These are phyloP conservation scores for Chalciporus sp. DNA, from an alignment of 1,284 basidiomycete species.

Conservation along the genomic window DNA sequence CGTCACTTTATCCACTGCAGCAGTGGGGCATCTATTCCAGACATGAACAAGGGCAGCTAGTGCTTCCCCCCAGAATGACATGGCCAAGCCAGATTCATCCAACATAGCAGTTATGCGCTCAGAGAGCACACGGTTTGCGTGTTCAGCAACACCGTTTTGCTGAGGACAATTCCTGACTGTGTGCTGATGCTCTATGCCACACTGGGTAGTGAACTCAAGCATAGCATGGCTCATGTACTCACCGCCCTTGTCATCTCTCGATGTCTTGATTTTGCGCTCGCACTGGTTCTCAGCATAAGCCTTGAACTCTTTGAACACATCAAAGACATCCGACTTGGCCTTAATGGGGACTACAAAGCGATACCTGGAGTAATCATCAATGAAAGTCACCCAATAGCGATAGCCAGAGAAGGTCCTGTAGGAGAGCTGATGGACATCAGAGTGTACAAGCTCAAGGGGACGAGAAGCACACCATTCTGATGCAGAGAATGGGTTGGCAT, in stretches of 20 bases:
- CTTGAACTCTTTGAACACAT: slow-evolving; percentile 8
- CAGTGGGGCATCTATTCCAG: too few relatives aligned
- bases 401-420: neutral
- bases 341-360: neutral
- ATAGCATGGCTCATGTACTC: slow-evolving; percentile 33
- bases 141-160: slow-evolving; percentile 25
- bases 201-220: slow-evolving; percentile 17
- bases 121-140: too few relatives aligned
- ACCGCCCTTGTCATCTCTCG: slow-evolving; percentile 35
- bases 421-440: neutral
- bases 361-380: neutral
- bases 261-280: slow-evolving; percentile 24
- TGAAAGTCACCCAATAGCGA: slow-evolving; percentile 3
- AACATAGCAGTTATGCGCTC: slow-evolving; percentile 5
- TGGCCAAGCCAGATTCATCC: too few relatives aligned
- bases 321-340: neutral
- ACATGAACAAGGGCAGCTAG: neutral
- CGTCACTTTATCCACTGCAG: too few relatives aligned
- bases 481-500: neutral
- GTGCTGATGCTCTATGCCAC: slow-evolving; percentile 20
- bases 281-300: slow-evolving; percentile 9
- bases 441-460: neutral
- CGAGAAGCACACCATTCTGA: neutral
- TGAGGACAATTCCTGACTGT: slow-evolving; percentile 21
- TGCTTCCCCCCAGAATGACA: slow-evolving; percentile 1